Evolutionary conservation across 1,284 basidiomycete species (phyloP).

Genomic region (Pseudozyma thailandica): DNA sequence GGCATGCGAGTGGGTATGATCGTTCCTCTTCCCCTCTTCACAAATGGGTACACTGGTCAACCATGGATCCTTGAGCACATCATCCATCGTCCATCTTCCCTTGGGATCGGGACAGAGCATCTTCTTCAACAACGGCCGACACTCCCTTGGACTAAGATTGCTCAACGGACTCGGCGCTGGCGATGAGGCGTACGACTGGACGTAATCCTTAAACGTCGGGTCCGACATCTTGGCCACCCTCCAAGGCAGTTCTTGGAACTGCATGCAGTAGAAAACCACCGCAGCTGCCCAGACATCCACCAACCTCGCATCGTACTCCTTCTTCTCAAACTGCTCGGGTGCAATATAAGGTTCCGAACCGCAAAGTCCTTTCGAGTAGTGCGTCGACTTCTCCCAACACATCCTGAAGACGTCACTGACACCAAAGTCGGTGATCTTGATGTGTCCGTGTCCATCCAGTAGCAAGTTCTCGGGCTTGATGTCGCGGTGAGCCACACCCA

Average conservation of each 20-base stretch:
- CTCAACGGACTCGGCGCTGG: slow-evolving; percentile 73
- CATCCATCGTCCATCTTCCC: slow-evolving; percentile 81
- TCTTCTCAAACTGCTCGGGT: slow-evolving; percentile 93
- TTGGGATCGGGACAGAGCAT: slow-evolving; percentile 97
- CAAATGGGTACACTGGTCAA: slow-evolving; percentile 68
- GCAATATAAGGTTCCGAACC: slow-evolving; percentile 99
- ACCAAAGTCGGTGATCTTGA: slow-evolving; percentile 99
- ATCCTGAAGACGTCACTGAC: slow-evolving; percentile 97
- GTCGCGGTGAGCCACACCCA: slow-evolving; percentile 96
- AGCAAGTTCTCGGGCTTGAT: slow-evolving; percentile 98
- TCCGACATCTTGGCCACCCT: slow-evolving; percentile 88
- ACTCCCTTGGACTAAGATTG: slow-evolving; percentile 87
- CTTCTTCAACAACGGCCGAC: slow-evolving; percentile 83
- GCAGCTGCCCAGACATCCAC: slow-evolving; percentile 98
- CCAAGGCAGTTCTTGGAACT: slow-evolving; percentile 75
- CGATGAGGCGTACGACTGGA: slow-evolving; percentile 73
- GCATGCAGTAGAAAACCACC: slow-evolving; percentile 95
- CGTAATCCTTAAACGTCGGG: slow-evolving; percentile 83
- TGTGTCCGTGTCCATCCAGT: slow-evolving; percentile 88
- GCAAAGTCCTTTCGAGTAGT: slow-evolving; percentile 95
- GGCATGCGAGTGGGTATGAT: slow-evolving; percentile 49
- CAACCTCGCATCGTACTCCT: slow-evolving; percentile 96
- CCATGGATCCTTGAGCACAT: slow-evolving; percentile 85
- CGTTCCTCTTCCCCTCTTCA: slow-evolving; percentile 40
- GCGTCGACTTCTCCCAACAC: slow-evolving; percentile 96